Conservation (phyloP, 805 yeast genomes). For the Suhomyces prunicola region DNA sequence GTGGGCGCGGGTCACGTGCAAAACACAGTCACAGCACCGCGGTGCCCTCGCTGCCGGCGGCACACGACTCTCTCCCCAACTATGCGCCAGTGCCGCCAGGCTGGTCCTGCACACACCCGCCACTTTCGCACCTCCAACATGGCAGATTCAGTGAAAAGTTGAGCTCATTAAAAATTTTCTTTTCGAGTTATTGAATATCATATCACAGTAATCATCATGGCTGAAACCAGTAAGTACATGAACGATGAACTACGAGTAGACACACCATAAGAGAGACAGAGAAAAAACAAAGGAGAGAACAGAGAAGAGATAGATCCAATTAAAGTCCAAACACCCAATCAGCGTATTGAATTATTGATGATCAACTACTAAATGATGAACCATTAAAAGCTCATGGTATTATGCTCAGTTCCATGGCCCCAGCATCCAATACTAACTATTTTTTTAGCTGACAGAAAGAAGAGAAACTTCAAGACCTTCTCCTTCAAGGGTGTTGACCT, state of each 20-base stretch:
- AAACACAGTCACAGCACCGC: slow-evolving; percentile 6
- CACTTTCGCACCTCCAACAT: background rate
- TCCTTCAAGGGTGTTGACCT: slow-evolving; percentile 99
- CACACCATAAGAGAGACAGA: background rate
- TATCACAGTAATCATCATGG: slow-evolving; percentile 23
- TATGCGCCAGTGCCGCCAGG: background rate
- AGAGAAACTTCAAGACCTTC: slow-evolving; percentile 94
- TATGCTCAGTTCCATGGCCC: background rate
- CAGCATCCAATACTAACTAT: background rate
- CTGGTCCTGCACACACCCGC: background rate
- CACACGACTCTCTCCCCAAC: background rate
- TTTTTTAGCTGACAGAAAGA: slow-evolving; percentile 60
- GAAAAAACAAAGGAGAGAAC: no score
- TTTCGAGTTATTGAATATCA: slow-evolving; percentile 6
- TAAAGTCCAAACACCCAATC: no score
- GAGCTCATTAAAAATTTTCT: slow-evolving; percentile 11
- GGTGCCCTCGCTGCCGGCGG: background rate
- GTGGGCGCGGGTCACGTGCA: background rate
- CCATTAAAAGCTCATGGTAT: background rate
- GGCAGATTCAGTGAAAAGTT: slow-evolving; percentile 4
- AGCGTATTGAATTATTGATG: background rate
- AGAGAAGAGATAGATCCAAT: no score
- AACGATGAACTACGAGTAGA: background rate
- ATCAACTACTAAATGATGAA: background rate
- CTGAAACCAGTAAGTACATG: slow-evolving; percentile 36